These are phyloP conservation scores for Apophysomyces ossiformis DNA, from an alignment of 371 early-diverging fungal species.

Conservation along the genomic window DNA sequence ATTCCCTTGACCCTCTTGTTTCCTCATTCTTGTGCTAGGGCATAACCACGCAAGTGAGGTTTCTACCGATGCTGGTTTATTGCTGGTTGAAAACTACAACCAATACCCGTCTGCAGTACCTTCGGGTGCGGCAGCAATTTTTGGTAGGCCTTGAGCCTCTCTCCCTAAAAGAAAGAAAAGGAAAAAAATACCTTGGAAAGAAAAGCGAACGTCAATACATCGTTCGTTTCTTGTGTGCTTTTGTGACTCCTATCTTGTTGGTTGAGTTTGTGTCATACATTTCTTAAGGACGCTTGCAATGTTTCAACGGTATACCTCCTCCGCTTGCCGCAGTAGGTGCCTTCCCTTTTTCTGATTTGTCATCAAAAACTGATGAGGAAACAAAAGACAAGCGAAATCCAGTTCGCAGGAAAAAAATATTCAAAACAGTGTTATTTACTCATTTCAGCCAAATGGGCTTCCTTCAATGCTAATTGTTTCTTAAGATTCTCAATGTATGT, in stretches of 20 bases:
- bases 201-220: no score
- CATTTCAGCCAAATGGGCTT: slow-evolving; percentile 53
- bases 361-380: no score
- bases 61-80: slow-evolving; percentile 61
- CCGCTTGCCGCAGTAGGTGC: no score
- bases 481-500: slow-evolving; percentile 46
- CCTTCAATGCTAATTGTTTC: slow-evolving; percentile 45
- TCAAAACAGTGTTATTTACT: slow-evolving; percentile 20
- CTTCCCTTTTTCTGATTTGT: no score
- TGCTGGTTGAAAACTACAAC: slow-evolving; percentile 68
- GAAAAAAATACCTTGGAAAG: slow-evolving; percentile 14
- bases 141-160: slow-evolving; percentile 48
- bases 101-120: slow-evolving; percentile 59
- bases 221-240: no score
- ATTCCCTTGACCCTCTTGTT: slow-evolving; percentile 28
- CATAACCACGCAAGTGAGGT: slow-evolving; percentile 64
- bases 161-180: slow-evolving; percentile 30
- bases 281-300: no score
- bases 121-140: slow-evolving; percentile 54
- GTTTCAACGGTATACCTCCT: no score
- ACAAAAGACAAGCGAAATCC: no score
- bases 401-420: no score
- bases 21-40: slow-evolving; percentile 62
- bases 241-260: background rate
- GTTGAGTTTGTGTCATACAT: no score